Percentiles rank a stretch among this genome's conserved stretches.
phyloP scores from a whole-genome alignment of 306 rosid genomes.

The Quercus suber region DNA sequence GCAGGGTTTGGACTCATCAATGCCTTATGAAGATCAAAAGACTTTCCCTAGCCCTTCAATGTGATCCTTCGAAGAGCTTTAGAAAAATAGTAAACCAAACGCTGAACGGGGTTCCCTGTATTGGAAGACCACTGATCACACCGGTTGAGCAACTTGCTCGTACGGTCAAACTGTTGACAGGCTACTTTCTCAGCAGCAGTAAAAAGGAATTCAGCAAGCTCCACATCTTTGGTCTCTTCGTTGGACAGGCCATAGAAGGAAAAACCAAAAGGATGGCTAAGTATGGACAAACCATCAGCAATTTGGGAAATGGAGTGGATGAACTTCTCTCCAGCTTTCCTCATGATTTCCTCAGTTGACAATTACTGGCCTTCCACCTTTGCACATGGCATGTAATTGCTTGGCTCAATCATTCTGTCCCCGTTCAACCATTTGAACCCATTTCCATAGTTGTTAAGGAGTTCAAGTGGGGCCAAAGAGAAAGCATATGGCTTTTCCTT shows the following conservation, averaged over 20 bases:
- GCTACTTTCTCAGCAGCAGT: constrained; percentile 68
- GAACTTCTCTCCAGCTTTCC: constrained; percentile 62
- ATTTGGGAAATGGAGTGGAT: constrained; percentile 40
- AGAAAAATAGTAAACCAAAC: constrained; percentile 47
- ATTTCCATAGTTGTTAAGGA: constrained; percentile 45
- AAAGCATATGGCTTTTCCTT: constrained; percentile 12
- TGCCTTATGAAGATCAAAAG: constrained; percentile 30
- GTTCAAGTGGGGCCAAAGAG: constrained; percentile 45
- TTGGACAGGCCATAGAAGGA: constrained; percentile 42
- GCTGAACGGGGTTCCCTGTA: constrained; percentile 45
- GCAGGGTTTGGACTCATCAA: constrained; percentile 24
- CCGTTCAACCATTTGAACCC: constrained; percentile 33
- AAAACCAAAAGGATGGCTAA: constrained; percentile 41
- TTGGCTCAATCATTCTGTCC: constrained; percentile 25
- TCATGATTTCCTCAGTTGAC: constrained; percentile 60
- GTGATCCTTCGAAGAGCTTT: constrained; percentile 51
- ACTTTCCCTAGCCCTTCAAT: neutral
- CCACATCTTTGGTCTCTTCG: constrained; percentile 46
- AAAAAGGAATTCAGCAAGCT: constrained; percentile 57
- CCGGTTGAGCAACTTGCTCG: constrained; percentile 33
- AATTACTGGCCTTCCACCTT: constrained; percentile 20
- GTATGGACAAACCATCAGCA: constrained; percentile 12
- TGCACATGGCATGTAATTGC: neutral
- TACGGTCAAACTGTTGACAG: constrained; percentile 43
- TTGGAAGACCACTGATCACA: constrained; percentile 35